A percentile compares a stretch with the other conserved stretches of the same genome.
These are phyloP conservation scores for Podospora tetraspora DNA, from an alignment of 495 filamentous ascomycete species.

Conservation along the genomic window DNA sequence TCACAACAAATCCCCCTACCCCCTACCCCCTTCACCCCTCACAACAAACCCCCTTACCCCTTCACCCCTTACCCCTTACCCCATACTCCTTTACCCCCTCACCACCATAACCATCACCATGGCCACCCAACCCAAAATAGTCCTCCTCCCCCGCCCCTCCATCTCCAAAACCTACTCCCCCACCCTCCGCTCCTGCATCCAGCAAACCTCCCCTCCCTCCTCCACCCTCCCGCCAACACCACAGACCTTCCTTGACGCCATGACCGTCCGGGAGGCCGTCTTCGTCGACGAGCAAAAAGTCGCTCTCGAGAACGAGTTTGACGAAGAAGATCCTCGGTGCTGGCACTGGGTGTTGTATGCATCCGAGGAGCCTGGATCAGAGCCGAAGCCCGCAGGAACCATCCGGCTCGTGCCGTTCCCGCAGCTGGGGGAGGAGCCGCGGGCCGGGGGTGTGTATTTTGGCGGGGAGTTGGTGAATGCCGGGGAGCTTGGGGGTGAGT, in stretches of 20 bases:
- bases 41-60: background rate
- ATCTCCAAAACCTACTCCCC: slow-evolving; percentile 41
- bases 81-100: background rate
- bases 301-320: slow-evolving; percentile 63
- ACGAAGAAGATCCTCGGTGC: slow-evolving; percentile 68
- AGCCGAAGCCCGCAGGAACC: slow-evolving; percentile 42
- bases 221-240: slow-evolving; percentile 10
- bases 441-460: slow-evolving; percentile 38
- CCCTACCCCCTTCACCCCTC: background rate
- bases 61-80: background rate
- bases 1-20: background rate
- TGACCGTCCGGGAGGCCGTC: slow-evolving; percentile 69
- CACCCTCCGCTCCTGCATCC: background rate
- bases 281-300: slow-evolving; percentile 73
- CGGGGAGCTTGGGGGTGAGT: background rate
- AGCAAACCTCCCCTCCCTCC: slow-evolving; percentile 4
- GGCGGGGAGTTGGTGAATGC: slow-evolving; percentile 28
- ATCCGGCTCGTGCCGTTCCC: slow-evolving; percentile 76
- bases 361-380: slow-evolving; percentile 13
- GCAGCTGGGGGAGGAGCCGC: slow-evolving; percentile 52
- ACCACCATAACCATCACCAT: background rate
- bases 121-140: background rate
- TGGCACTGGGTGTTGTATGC: slow-evolving; percentile 82
- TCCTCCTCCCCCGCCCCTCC: slow-evolving; percentile 2
- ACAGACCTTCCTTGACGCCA: slow-evolving; percentile 65